phyloP scores from a whole-genome alignment of 1,284 basidiomycete genomes.

The Trichosporon ovoides region DNA sequence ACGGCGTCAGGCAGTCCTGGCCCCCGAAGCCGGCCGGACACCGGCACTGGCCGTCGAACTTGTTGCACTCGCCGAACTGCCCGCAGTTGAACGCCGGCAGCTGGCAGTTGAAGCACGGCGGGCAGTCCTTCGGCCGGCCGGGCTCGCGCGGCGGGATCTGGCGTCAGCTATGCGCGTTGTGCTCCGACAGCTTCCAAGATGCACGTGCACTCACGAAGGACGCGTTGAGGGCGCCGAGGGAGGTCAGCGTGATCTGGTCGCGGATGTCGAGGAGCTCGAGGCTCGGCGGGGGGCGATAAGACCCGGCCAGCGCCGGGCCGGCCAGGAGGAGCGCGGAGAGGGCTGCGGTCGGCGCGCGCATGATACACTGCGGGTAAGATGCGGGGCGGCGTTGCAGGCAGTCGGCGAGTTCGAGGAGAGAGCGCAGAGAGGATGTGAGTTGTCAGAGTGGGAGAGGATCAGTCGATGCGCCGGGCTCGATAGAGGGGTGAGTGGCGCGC shows the following conservation, averaged over 20 bases:
- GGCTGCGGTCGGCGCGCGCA: neutral
- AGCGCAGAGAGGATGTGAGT: neutral
- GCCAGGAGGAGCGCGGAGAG: neutral
- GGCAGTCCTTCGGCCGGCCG: conserved; percentile 32
- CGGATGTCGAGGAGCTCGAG: conserved; percentile 23
- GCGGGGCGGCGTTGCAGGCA: neutral
- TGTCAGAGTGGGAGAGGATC: conserved; percentile 3
- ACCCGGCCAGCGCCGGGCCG: neutral
- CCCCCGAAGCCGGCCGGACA: conserved; percentile 88
- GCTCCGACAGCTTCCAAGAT: no score
- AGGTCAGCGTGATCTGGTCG: conserved; percentile 1
- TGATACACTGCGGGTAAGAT: neutral
- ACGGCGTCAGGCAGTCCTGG: conserved; percentile 76
- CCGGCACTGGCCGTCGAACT: conserved; percentile 82
- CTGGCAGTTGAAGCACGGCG: conserved; percentile 77
- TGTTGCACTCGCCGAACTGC: conserved; percentile 77
- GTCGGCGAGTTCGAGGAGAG: neutral
- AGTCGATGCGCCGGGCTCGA: neutral
- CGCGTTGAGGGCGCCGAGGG: neutral
- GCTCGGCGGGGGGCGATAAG: conserved; percentile 1
- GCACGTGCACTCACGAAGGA: conserved; percentile 3
- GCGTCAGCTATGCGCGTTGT: neutral
- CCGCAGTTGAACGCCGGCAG: conserved; percentile 76
- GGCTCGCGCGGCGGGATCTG: conserved; percentile 27
- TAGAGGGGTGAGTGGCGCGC: neutral